Base-by-base conservation (phyloP, 2,329 filamentous ascomycete genomes). In the Stylonectria norvegica region DNA sequence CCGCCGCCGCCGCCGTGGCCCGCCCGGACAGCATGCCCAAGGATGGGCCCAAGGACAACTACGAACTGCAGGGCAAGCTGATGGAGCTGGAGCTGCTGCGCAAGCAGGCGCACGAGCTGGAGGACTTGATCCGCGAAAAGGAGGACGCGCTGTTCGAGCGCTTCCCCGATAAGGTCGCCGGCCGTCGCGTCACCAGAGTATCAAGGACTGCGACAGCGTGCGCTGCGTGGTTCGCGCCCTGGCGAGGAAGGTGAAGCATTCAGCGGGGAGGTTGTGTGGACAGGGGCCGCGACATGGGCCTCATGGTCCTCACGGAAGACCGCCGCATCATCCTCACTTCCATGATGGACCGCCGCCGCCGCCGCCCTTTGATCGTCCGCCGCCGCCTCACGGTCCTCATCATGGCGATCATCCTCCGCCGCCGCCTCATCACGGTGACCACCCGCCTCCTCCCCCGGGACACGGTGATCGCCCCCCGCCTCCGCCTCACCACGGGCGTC, bases 51-150 rank as follows among this genome's bases (percentile, higher is more conserved):
- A 48, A 51, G 12, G 36, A 42, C 10, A 56, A 60, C n/a, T 49
- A 54, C 34, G 58, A 61, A 29, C 48, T 73, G 3, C 63, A 71
- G 16, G 56, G 62, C 9, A 64, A 74, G 40, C 49, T 75, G n/a
- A 62, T 61, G 11, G 69, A 74, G 32, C 57, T 76, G 29, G 62
- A 69, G 30, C 60, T 61, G 31, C 63, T 76, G 45, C 65, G 62
- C 47, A 55, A 59, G 34, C 68, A 71, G 47, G 56, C 70, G 12
- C 49, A 57, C 20, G 63, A 69, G 36, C 60, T 76, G 28, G 58
- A 69, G 48, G 57, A 63, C 35, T 59, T 67, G 11, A 71, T 76
- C 45, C 54, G 53, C 28, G 55, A 63, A 40, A 72, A 71, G 49
- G 66, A 73, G 50, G 56, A 57, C 4, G 60, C 64, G 38, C 59